Evolutionary conservation across 345 rosid genomes (phyloP).

Genomic region (Citrus medica): DNA sequence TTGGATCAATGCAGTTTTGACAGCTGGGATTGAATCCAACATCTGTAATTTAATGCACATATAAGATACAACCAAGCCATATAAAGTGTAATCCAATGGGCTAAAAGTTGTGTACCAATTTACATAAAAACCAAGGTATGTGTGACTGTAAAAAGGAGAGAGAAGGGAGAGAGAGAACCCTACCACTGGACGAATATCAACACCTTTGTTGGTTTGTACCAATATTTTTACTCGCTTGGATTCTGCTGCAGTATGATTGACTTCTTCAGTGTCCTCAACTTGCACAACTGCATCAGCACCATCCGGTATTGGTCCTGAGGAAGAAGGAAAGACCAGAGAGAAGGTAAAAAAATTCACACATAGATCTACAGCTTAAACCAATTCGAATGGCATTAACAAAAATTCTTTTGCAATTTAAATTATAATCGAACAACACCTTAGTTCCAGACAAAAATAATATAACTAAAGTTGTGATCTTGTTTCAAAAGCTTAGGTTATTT

Average conservation of each 20-base stretch:
- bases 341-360: neutral
- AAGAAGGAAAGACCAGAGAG: constrained; percentile 4
- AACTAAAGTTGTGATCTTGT: neutral
- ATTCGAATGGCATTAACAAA: neutral
- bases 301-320: constrained; percentile 86
- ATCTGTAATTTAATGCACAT: neutral
- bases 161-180: neutral
- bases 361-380: neutral
- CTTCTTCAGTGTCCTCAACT: constrained; percentile 78
- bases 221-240: constrained; percentile 59
- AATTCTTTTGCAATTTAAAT: too few relatives aligned
- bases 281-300: constrained; percentile 98
- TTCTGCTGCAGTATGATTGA: constrained; percentile 30
- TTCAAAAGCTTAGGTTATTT: neutral
- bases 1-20: neutral
- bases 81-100: neutral
- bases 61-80: neutral
- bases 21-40: neutral
- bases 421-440: neutral
- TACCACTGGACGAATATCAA: constrained; percentile 96
- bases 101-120: too few relatives aligned
- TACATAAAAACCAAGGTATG: neutral
- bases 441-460: neutral
- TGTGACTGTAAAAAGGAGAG: neutral
- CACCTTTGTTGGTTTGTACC: constrained; percentile 61